phyloP scores from a whole-genome alignment of 176 grass and related monocot species.

The Secale cereale region DNA sequence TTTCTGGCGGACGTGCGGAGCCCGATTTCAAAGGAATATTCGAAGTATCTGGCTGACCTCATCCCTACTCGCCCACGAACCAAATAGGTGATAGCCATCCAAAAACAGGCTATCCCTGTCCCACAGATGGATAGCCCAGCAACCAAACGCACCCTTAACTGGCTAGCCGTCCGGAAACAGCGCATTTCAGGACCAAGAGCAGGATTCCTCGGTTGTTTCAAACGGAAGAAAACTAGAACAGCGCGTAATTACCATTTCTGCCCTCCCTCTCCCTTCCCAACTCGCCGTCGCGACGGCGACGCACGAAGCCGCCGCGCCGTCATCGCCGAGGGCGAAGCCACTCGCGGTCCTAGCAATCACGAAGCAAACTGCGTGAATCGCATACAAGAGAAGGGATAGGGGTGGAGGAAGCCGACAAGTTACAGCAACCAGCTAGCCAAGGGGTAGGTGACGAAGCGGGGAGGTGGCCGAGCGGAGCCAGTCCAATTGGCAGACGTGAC shows the following conservation, averaged over 20 bases:
- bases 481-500: constrained; percentile 8
- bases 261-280: constrained; percentile 18
- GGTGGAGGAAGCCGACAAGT: constrained; percentile 20
- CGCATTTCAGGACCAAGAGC: constrained; percentile 43
- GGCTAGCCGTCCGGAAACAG: constrained; percentile 27
- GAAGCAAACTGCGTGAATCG: constrained; percentile 9
- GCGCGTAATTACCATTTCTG: constrained; percentile 48
- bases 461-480: constrained; percentile 25
- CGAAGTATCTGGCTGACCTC: no score
- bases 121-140: no score
- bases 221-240: constrained; percentile 31
- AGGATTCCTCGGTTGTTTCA: constrained; percentile 48
- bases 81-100: no score
- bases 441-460: constrained; percentile 18
- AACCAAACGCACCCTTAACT: no score
- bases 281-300: constrained; percentile 17
- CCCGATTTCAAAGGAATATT: no score
- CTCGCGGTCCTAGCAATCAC: constrained; percentile 9
- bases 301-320: constrained; percentile 15
- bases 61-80: no score
- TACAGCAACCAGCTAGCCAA: constrained; percentile 26
- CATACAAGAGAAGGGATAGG: background rate
- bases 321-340: constrained; percentile 17
- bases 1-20: no score
- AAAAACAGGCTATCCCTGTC: no score